These are phyloP conservation scores for Clohesyomyces aquaticus DNA, from an alignment of 495 filamentous ascomycete species.

Conservation along the genomic window DNA sequence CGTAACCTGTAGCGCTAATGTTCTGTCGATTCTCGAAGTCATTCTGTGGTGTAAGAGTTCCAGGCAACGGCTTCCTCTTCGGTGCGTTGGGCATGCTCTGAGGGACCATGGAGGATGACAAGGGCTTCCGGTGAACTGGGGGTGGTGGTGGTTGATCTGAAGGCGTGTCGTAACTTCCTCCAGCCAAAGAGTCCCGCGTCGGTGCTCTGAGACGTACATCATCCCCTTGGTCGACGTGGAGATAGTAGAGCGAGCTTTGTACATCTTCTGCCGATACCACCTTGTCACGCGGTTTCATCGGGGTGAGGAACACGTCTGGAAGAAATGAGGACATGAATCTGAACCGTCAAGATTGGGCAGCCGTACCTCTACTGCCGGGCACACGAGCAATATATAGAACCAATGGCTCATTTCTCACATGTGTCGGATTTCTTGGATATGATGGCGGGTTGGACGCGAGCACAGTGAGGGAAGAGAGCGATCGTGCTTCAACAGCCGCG, in stretches of 20 bases:
- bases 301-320: slow-evolving; percentile 90
- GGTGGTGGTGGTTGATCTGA: slow-evolving; percentile 10
- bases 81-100: slow-evolving; percentile 10
- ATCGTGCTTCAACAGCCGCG: slow-evolving; percentile 71
- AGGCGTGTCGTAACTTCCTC: not conserved
- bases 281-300: slow-evolving; percentile 81
- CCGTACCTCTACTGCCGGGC: slow-evolving; percentile 81
- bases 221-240: slow-evolving; percentile 74
- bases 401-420: slow-evolving; percentile 65
- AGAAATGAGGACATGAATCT: slow-evolving; percentile 13
- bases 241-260: slow-evolving; percentile 83
- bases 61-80: slow-evolving; percentile 23
- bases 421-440: slow-evolving; percentile 75
- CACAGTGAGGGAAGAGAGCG: slow-evolving; percentile 75
- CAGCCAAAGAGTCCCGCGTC: not conserved
- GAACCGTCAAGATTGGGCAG: slow-evolving; percentile 19
- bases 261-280: slow-evolving; percentile 88
- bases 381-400: slow-evolving; percentile 90
- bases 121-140: slow-evolving; percentile 27
- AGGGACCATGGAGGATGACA: slow-evolving; percentile 10
- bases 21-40: slow-evolving; percentile 24
- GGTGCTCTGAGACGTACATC: slow-evolving; percentile 50
- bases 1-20: slow-evolving; percentile 16
- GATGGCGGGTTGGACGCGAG: slow-evolving; percentile 85
- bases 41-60: slow-evolving; percentile 5